Conservation (phyloP, 352 stramenopile genomes). For the Phytophthora chlamydospora region DNA sequence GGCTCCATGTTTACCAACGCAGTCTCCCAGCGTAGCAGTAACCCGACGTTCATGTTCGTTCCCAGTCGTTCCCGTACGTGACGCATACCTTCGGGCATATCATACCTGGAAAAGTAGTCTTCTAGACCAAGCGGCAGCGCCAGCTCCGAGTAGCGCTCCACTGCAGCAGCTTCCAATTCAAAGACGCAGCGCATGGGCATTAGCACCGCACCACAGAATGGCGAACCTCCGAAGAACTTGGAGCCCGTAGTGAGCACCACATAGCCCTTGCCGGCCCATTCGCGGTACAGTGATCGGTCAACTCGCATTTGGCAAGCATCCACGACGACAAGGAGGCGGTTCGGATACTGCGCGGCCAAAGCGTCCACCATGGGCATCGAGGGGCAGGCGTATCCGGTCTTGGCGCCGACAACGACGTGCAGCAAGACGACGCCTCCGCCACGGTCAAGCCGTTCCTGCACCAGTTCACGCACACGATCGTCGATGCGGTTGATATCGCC, state of each 20-base stretch:
- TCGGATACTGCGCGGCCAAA: slow-evolving; percentile 62
- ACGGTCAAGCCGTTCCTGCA: slow-evolving; percentile 50
- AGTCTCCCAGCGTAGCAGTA: slow-evolving; percentile 84
- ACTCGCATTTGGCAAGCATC: slow-evolving; percentile 90
- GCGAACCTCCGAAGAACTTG: slow-evolving; percentile 89
- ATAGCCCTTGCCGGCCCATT: slow-evolving; percentile 70
- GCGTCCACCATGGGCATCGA: slow-evolving; percentile 66
- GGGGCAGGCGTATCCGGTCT: slow-evolving; percentile 85
- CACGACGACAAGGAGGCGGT: slow-evolving; percentile 81
- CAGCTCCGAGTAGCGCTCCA: slow-evolving; percentile 60
- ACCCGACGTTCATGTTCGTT: slow-evolving; percentile 73
- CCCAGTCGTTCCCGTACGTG: slow-evolving; percentile 60
- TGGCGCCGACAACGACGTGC: slow-evolving; percentile 86
- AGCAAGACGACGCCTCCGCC: slow-evolving; percentile 70
- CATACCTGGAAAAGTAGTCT: slow-evolving; percentile 87
- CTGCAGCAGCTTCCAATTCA: slow-evolving; percentile 77
- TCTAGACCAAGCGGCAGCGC: slow-evolving; percentile 74
- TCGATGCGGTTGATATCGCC: slow-evolving; percentile 63
- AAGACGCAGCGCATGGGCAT: slow-evolving; percentile 77
- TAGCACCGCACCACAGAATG: slow-evolving; percentile 88
- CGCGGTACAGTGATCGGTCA: slow-evolving; percentile 59
- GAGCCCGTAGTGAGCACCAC: slow-evolving; percentile 85
- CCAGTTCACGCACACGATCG: slow-evolving; percentile 43
- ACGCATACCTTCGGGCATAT: slow-evolving; percentile 72
- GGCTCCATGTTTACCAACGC: slow-evolving; percentile 83